Evolutionary conservation across 495 filamentous ascomycete genomes (phyloP), one percentile per base, ranked within the genome.

Genomic region (Venustampulla echinocandica): DNA sequence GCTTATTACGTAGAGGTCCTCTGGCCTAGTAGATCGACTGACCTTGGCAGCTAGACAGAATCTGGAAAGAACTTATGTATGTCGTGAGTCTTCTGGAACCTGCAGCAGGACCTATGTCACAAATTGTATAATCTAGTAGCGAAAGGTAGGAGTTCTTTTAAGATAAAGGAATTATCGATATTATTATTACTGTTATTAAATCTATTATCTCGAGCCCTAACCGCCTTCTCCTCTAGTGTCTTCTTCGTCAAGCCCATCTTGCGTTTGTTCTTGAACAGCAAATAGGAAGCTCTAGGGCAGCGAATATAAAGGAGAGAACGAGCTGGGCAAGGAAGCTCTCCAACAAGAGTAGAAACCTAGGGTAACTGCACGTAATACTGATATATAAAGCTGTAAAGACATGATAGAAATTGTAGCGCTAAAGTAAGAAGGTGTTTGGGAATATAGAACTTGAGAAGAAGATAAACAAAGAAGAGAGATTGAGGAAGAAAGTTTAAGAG

Each of bases 161-260:
- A 15, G 41, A 44, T 17, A 44, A 44, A 18, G 23, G 41, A 44
- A 44, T 44, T 17, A 44, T 28, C 23, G 23, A 32, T 44, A 44
- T 44, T 18, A 44, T 44, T 18, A 17, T 30, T 17, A 44, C 17
- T 18, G 15, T 44, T 30, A 44, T 44, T 44, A 17, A 44, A 44
- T 44, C 41, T 17, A 44, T 44, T 44, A 13, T 44, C 41, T 32
- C 41, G 24, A 44, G 41, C 41, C 15, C 24, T 44, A n/a, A 22
- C 30, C 24, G 41, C 41, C 41, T 44, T 44, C 41, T 44, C 24
- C 41, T 44, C 41, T 28, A 17, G 41, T 15, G 25, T 44, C 41
- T 44, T 44, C 38, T 23, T 42, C 38, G 10, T 41, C n/a, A n/a
- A n/a, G 27, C 27, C 27, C 27, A 30, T 30, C 13, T 30, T 30